A percentile compares a stretch with the other conserved stretches of the same genome.
phyloP scores from a whole-genome alignment of 2,329 filamentous ascomycete species.

The Dactylellina haptotyla region DNA sequence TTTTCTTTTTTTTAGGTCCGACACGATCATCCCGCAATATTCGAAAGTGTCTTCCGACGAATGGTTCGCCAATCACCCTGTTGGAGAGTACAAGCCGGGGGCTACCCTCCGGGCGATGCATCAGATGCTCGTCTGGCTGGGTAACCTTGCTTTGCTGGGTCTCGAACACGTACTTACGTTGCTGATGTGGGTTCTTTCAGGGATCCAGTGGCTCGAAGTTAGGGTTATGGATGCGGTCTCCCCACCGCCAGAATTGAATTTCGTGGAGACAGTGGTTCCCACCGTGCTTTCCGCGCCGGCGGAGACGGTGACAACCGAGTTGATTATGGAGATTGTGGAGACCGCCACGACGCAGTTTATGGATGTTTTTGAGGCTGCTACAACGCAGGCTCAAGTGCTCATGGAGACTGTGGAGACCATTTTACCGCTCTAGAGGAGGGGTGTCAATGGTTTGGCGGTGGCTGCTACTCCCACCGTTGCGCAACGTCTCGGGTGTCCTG shows the following conservation, averaged over 20 bases:
- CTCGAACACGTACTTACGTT: not conserved
- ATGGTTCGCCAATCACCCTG: slow-evolving; percentile 51
- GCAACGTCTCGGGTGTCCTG: not conserved
- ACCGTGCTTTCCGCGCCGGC: slow-evolving; percentile 3
- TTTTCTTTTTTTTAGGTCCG: slow-evolving; percentile 33
- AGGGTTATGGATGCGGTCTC: slow-evolving; percentile 33
- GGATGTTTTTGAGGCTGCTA: too few species aligned
- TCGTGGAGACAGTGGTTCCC: not conserved
- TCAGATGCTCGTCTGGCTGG: slow-evolving; percentile 22
- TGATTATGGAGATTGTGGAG: not conserved
- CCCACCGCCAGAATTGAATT: slow-evolving; percentile 8
- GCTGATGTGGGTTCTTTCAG: slow-evolving; percentile 28
- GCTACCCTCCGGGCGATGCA: slow-evolving; percentile 39
- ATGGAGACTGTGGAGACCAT: slow-evolving; percentile 9
- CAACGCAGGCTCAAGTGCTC: not conserved
- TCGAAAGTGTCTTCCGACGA: slow-evolving; percentile 47
- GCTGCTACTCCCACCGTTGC: not conserved
- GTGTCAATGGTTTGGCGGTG: not conserved
- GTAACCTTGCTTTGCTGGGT: slow-evolving; percentile 7
- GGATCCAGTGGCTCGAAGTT: slow-evolving; percentile 42
- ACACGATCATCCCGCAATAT: slow-evolving; percentile 51
- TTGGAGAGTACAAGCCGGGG: slow-evolving; percentile 35
- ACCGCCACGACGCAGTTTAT: too few species aligned
- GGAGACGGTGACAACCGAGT: not conserved
- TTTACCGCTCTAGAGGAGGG: slow-evolving; percentile 14